phyloP scores from a whole-genome alignment of 164 flowering plant genomes.

The Protea cynaroides region DNA sequence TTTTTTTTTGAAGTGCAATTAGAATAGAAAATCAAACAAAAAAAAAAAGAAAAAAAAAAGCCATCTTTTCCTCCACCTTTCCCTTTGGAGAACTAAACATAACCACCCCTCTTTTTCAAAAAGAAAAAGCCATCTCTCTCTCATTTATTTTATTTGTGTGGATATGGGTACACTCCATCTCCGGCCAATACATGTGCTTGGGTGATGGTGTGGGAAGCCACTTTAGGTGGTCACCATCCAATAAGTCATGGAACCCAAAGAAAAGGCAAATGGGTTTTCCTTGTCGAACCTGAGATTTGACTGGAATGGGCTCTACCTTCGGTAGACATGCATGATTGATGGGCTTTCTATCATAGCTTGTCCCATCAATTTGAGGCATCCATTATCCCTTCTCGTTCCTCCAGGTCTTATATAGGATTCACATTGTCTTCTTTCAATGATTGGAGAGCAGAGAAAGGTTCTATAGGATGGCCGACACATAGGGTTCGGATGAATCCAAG shows the following conservation, averaged over 20 bases:
- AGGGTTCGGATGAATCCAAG: too few species aligned
- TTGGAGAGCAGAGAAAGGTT: too few species aligned
- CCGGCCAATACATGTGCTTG: constrained; percentile 21
- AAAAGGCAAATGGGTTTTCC: constrained; percentile 15
- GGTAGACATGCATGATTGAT: constrained; percentile 34
- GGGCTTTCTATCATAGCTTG: constrained; percentile 31
- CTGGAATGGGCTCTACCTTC: constrained; percentile 28
- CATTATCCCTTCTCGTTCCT: neutral
- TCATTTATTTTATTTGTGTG: too few species aligned
- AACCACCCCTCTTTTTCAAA: neutral
- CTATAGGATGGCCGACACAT: too few species aligned
- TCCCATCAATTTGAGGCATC: constrained; percentile 25
- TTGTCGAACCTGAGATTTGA: constrained; percentile 22
- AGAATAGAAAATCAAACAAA: too few species aligned
- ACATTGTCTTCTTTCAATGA: too few species aligned
- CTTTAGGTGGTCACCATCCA: constrained; percentile 17
- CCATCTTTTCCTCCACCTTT: neutral
- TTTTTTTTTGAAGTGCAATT: too few species aligned
- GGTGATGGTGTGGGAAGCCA: constrained; percentile 24
- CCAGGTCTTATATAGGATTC: neutral
- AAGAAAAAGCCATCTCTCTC: neutral
- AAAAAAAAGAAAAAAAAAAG: too few species aligned
- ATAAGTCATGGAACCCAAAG: neutral
- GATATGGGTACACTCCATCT: neutral
- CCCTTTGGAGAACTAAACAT: neutral